A percentile compares a stretch with the other conserved stretches of the same genome.
These are phyloP conservation scores for Ganoderma boninense DNA, from an alignment of 1,284 basidiomycete genomes.

Conservation along the genomic window DNA sequence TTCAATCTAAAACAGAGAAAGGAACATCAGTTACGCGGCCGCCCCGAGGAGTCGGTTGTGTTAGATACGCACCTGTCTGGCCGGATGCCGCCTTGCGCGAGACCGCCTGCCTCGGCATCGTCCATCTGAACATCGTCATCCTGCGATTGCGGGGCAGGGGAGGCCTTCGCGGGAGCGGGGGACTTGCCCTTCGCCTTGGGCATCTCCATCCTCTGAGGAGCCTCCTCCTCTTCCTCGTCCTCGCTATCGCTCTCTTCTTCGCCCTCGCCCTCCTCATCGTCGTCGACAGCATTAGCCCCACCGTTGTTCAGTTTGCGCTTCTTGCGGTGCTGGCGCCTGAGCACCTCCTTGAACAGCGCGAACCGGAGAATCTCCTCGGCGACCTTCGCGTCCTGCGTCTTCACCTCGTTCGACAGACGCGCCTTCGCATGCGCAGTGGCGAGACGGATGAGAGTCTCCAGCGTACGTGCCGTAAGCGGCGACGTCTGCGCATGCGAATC, in stretches of 20 bases:
- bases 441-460: conserved; percentile 98
- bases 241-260: conserved; percentile 60
- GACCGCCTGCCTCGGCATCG: conserved; percentile 48
- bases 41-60: background rate
- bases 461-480: conserved; percentile 96
- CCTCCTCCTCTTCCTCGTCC: conserved; percentile 60
- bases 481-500: conserved; percentile 81
- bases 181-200: conserved; percentile 42
- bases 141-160: conserved; percentile 43
- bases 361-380: conserved; percentile 97
- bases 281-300: conserved; percentile 51
- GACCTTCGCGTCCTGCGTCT: conserved; percentile 86
- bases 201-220: conserved; percentile 61
- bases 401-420: conserved; percentile 87
- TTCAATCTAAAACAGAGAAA: conserved; percentile 57
- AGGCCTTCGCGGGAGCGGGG: conserved; percentile 18
- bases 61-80: conserved; percentile 61
- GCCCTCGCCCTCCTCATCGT: conserved; percentile 52
- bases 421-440: conserved; percentile 98
- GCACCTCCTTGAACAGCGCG: conserved; percentile 97
- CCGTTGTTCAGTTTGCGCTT: conserved; percentile 81
- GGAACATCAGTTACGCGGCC: background rate
- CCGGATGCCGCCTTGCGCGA: conserved; percentile 52
- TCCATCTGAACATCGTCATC: conserved; percentile 73
- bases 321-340: conserved; percentile 81